Evolutionary conservation across 495 filamentous ascomycete genomes (phyloP), one percentile per base, ranked within the genome.

Genomic region (Lasiosphaeris hirsuta): DNA sequence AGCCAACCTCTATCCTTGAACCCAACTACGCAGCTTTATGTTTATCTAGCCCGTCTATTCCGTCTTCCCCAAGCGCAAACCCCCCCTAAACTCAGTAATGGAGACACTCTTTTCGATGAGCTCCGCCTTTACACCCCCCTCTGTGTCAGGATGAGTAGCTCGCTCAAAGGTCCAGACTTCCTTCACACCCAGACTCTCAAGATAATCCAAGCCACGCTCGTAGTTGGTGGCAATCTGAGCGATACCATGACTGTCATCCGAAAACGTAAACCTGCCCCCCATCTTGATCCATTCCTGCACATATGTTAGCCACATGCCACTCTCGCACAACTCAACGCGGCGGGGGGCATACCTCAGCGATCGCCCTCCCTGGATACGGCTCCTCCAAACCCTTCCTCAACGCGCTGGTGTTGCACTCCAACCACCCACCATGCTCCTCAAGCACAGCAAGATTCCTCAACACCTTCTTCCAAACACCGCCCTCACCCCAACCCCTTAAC

Each of bases 211-310:
- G 10, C 79, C 83, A 48, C 67, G 68, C 14, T 11, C 34, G 63
- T 77, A 80, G 54, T 77, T 76, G 56, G 85, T 79, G 44, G 82
- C 88, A 3, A 97, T 80, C 70, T 97, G 91, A 8, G 81, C 86
- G 56, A 90, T 78, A 23, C 87, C 85, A 69, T 97, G 93, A 65
- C 90, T 93, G 68, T 97, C 93, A 70, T 97, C 93, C 3, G 89
- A 94, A 39, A 97, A 73, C 53, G 88, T 90, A 63, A 96, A 94
- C 49, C 80, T 78, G 15, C 93, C 93, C n/a, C 87, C 87, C 47
- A 85, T 75, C 7, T 70, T 48, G 40, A 77, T 34, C 72, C 74
- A 80, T 62, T 68, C 68, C 61, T 64, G 19, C n/a, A 10, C 10
- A 2, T 14, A 13, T 15, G 37, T 53, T 42, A 54, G 54, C 18